Percentiles rank a stretch among this genome's conserved stretches.
Evolutionary conservation across 2,329 filamentous ascomycete genomes (phyloP).

Genomic region (Fusarium albosuccineum): DNA sequence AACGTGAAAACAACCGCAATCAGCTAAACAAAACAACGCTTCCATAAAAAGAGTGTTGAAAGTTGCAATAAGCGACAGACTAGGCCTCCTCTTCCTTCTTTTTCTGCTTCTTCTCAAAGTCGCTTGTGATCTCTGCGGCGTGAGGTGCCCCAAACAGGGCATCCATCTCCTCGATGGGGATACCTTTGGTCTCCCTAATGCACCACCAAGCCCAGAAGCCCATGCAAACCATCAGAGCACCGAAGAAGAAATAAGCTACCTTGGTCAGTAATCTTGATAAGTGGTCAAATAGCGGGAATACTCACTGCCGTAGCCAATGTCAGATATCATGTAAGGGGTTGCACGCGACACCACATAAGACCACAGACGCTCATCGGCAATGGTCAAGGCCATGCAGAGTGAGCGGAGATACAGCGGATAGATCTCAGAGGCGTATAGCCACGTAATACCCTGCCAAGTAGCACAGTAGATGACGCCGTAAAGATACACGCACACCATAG

Average conservation of each 20-base stretch:
- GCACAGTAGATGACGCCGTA: conserved; percentile 53
- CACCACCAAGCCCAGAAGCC: conserved; percentile 62
- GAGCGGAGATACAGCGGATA: conserved; percentile 53
- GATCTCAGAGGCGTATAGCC: conserved; percentile 60
- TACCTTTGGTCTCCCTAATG: conserved; percentile 63
- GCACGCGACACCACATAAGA: conserved; percentile 53
- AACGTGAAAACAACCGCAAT: not conserved
- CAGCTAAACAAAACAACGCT: not conserved
- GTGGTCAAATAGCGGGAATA: not conserved
- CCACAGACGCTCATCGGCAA: conserved; percentile 50
- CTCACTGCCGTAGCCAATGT: conserved; percentile 57
- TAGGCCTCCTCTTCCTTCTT: not conserved
- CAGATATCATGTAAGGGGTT: conserved; percentile 54
- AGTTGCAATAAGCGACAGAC: not conserved
- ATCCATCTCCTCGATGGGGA: conserved; percentile 59
- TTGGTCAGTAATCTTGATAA: not conserved
- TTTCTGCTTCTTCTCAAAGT: not conserved
- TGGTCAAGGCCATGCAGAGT: conserved; percentile 47
- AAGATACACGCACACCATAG: conserved; percentile 56
- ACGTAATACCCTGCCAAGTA: conserved; percentile 55
- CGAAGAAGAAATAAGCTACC: conserved; percentile 62
- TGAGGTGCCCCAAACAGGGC: conserved; percentile 34
- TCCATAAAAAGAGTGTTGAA: not conserved
- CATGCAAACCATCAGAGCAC: conserved; percentile 56
- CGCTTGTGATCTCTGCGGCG: not conserved